A percentile compares a stretch with the other conserved stretches of the same genome.
Conservation (phyloP, 805 yeast genomes). For the Ogataea pini region DNA sequence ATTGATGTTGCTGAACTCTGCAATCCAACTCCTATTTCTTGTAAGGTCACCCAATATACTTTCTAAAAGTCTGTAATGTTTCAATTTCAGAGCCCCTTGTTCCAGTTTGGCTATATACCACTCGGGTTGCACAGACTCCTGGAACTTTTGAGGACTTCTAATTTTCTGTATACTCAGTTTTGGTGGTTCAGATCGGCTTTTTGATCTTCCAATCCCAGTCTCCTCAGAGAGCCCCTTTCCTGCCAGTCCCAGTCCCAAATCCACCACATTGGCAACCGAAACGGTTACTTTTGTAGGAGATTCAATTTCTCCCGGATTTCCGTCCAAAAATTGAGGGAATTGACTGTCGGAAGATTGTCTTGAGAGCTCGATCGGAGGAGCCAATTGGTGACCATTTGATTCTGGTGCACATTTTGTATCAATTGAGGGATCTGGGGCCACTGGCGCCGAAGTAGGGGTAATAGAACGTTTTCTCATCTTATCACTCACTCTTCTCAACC, state of each 20-base stretch:
- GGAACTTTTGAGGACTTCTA: too few species aligned
- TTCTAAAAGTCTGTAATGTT: conserved; percentile 39
- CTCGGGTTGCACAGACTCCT: conserved; percentile 35
- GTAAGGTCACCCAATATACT: conserved; percentile 15
- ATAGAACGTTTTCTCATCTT: conserved; percentile 15
- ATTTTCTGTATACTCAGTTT: too few species aligned
- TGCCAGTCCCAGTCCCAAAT: conserved; percentile 34
- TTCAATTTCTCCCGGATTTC: not conserved
- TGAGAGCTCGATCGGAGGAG: not conserved
- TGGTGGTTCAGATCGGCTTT: too few species aligned
- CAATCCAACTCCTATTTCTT: conserved; percentile 60
- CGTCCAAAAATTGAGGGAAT: not conserved
- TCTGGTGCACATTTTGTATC: too few species aligned
- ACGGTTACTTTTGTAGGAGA: conserved; percentile 21
- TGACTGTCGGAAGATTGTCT: not conserved
- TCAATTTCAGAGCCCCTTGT: conserved; percentile 40
- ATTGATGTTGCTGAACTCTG: conserved; percentile 70
- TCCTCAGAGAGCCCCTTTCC: conserved; percentile 29
- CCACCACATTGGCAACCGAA: conserved; percentile 27
- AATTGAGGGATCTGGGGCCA: too few species aligned
- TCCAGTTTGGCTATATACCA: conserved; percentile 44
- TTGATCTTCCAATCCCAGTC: not conserved
- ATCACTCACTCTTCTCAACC: conserved; percentile 18
- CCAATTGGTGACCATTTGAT: not conserved
- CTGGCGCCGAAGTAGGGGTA: not conserved